A percentile compares a stretch with the other conserved stretches of the same genome.
These are phyloP conservation scores for Calocybe indica DNA, from an alignment of 768 basidiomycete species.

Conservation along the genomic window DNA sequence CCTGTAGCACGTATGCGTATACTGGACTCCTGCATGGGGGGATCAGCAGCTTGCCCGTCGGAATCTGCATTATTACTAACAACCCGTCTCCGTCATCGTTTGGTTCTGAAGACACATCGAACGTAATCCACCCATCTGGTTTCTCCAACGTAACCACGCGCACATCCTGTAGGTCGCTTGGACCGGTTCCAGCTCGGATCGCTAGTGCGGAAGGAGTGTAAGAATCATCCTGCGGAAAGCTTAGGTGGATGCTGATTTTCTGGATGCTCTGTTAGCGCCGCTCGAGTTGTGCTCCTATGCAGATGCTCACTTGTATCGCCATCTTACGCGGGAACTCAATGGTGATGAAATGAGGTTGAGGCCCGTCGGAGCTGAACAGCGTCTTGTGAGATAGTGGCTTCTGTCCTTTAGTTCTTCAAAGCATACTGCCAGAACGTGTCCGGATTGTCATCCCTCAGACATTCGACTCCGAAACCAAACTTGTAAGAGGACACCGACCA, in stretches of 20 bases:
- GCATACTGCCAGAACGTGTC: slow-evolving; percentile 98
- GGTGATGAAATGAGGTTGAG: slow-evolving; percentile 95
- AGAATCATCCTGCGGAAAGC: slow-evolving; percentile 84
- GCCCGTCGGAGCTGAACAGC: slow-evolving; percentile 73
- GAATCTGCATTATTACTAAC: slow-evolving; percentile 37
- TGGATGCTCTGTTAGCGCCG: slow-evolving; percentile 19
- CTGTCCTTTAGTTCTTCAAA: not conserved
- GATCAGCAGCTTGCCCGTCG: not conserved
- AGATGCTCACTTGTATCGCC: slow-evolving; percentile 66
- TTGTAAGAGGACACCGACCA: slow-evolving; percentile 98
- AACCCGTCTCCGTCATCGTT: slow-evolving; percentile 75
- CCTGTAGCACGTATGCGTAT: slow-evolving; percentile 83
- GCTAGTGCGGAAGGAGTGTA: slow-evolving; percentile 93
- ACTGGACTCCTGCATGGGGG: slow-evolving; percentile 63
- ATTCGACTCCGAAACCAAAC: slow-evolving; percentile 93
- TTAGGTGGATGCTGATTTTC: slow-evolving; percentile 85
- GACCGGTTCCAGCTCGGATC: slow-evolving; percentile 87
- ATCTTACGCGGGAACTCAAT: slow-evolving; percentile 90
- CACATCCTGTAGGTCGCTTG: slow-evolving; percentile 90
- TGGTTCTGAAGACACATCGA: slow-evolving; percentile 76
- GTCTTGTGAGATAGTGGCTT: not conserved
- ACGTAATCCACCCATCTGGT: slow-evolving; percentile 92
- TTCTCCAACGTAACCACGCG: slow-evolving; percentile 79
- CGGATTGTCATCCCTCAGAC: slow-evolving; percentile 80
- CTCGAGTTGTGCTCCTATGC: not conserved